Evolutionary conservation across 2,329 filamentous ascomycete species (phyloP).

Genomic region (Neofusicoccum ribis): DNA sequence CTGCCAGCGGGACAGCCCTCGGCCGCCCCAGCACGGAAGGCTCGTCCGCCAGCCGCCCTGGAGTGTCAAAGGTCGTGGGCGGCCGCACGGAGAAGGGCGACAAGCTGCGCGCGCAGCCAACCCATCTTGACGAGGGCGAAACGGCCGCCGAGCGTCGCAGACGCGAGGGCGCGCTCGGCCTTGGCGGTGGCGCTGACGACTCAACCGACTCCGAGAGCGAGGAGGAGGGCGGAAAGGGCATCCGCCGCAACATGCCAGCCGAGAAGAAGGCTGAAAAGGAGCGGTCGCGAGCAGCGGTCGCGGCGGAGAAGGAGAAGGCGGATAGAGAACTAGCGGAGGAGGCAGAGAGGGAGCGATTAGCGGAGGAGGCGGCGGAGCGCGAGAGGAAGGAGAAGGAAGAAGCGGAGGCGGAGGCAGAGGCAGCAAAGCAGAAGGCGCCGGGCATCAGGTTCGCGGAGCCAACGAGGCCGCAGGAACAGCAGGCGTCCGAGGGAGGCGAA

Average conservation of each 20-base stretch:
- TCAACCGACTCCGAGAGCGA: constrained; percentile 56
- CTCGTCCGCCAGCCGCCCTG: background rate
- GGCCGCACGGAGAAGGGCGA: constrained; percentile 22
- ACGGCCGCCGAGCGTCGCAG: constrained; percentile 74
- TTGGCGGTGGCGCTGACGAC: constrained; percentile 38
- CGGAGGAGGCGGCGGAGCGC: background rate
- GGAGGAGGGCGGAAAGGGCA: constrained; percentile 22
- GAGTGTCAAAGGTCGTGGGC: background rate
- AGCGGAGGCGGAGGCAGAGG: background rate
- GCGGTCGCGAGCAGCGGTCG: background rate
- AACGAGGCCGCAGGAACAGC: background rate
- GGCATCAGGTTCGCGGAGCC: constrained; percentile 24
- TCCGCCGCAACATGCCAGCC: background rate
- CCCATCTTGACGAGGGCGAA: constrained; percentile 54
- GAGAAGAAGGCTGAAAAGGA: constrained; percentile 4
- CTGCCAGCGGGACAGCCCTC: constrained; percentile 24
- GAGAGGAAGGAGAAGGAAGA: background rate
- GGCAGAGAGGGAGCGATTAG: background rate
- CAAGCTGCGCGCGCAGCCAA: constrained; percentile 14
- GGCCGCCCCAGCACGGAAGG: constrained; percentile 27
- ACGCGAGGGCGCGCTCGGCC: constrained; percentile 71
- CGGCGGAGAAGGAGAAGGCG: background rate
- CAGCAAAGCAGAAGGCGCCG: background rate
- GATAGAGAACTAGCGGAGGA: background rate
- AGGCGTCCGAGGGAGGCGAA: background rate